phyloP scores from a whole-genome alignment of 768 basidiomycete species.

The Serendipita sp. region DNA sequence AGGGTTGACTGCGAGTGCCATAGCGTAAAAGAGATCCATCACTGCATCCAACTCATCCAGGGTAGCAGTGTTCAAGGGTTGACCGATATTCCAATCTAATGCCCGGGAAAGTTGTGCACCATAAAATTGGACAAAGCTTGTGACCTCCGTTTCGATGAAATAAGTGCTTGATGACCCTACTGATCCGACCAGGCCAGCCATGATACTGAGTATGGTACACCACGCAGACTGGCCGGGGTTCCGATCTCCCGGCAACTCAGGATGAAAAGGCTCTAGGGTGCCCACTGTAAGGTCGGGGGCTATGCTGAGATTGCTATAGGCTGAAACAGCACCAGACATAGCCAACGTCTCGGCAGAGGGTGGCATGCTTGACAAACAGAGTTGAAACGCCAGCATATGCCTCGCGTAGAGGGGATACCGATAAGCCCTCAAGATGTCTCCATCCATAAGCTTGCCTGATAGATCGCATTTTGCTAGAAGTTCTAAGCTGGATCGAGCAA shows the following conservation, averaged over 20 bases:
- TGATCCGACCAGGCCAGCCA: conserved; percentile 52
- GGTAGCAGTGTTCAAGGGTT: conserved; percentile 55
- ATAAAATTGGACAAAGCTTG: conserved; percentile 72
- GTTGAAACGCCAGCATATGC: conserved; percentile 72
- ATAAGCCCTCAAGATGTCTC: conserved; percentile 41
- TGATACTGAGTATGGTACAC: conserved; percentile 67
- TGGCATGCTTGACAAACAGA: conserved; percentile 60
- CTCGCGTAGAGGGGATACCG: conserved; percentile 58
- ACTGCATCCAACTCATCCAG: conserved; percentile 75
- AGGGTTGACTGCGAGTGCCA: conserved; percentile 41
- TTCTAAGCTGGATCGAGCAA: conserved; percentile 59
- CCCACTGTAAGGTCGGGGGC: conserved; percentile 63
- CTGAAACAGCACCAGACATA: conserved; percentile 60
- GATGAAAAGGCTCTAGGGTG: conserved; percentile 43
- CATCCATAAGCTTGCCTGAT: conserved; percentile 45
- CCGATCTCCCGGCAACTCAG: conserved; percentile 57
- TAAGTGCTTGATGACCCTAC: conserved; percentile 47
- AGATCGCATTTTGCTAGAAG: conserved; percentile 54
- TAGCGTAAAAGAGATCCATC: conserved; percentile 58
- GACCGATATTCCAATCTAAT: conserved; percentile 68
- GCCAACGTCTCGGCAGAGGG: conserved; percentile 74
- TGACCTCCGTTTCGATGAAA: conserved; percentile 63
- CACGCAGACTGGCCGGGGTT: conserved; percentile 69
- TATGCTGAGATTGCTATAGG: conserved; percentile 72
- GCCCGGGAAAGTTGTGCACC: conserved; percentile 63